Evolutionary conservation across 2,329 filamentous ascomycete species (phyloP).

Genomic region (Aureobasidium melanogenum): DNA sequence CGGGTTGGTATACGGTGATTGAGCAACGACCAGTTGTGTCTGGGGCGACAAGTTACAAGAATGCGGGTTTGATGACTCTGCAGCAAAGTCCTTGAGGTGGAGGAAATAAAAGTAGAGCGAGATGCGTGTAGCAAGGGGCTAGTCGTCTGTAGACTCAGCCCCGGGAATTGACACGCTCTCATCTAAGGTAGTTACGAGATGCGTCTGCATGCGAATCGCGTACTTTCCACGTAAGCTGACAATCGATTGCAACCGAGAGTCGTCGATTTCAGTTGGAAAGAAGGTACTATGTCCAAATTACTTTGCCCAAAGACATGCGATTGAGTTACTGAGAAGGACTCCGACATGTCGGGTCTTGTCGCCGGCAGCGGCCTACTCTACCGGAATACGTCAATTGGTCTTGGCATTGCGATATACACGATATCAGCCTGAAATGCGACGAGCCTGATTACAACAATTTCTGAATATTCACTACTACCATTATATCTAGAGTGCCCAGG

Average conservation of each 20-base stretch:
- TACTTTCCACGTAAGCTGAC: background rate
- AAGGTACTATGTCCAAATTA: background rate
- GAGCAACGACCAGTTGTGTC: slow-evolving; percentile 26
- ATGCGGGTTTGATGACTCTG: background rate
- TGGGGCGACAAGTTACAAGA: background rate
- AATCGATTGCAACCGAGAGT: background rate
- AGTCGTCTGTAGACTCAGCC: slow-evolving; percentile 10
- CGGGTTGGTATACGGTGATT: slow-evolving; percentile 16
- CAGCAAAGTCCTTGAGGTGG: background rate
- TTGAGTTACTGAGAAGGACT: background rate
- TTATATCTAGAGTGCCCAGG: background rate
- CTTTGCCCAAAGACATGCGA: background rate
- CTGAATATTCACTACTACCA: background rate
- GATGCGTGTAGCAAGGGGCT: slow-evolving; percentile 6
- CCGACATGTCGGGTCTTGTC: background rate
- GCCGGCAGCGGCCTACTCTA: background rate
- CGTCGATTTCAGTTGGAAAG: background rate
- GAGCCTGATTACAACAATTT: background rate
- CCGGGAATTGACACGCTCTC: slow-evolving; percentile 3
- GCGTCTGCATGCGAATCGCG: background rate
- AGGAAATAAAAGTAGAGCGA: background rate
- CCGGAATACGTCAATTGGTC: background rate
- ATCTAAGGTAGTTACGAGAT: background rate
- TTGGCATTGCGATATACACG: slow-evolving; percentile 1
- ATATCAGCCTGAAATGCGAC: slow-evolving; percentile 6